Evolutionary conservation across 371 early-diverging fungal species (phyloP), one percentile per base, ranked within the genome.

Genomic region (Circinella minor): DNA sequence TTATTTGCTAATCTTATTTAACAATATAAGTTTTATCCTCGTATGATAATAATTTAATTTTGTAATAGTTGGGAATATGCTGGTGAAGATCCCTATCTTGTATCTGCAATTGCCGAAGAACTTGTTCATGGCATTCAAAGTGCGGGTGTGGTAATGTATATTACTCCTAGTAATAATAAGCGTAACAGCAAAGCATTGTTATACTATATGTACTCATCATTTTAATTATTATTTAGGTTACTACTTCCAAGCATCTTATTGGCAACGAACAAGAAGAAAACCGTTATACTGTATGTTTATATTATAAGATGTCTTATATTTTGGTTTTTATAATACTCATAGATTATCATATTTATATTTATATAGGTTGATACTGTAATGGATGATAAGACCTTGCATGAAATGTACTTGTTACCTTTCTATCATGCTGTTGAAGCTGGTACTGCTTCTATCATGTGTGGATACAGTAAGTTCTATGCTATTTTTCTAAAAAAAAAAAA

Each of bases 391-490:
- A 81, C 88, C 36, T 60, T 86, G 38, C 85, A 81, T 66, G 89
- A 89, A 67, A 55, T 86, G 36, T 89, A 89, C 63, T 57, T 86
- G 13, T 72, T 71, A 51, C 86, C 89, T 9, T 89, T 87, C 72
- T 64, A 67, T 6, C 76, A 70, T 8, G 66, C 73, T 14, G 68
- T 87, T 4, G 77, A 84, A 51, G 86, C 83, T 47, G 87, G 85
- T 14, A 79, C 77, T 20, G 80, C 68, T 34, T 63, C 81, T 8
- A 61, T 86, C 65, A 86, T 86, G 87, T 84, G 86, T 61, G 48
- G 77, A 11, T 86, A 86, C 71, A 87, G 65, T 65, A 65, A 65
- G 65, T 51, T 85, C 3, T 8, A 14, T 8, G 0, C 1, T 20
- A n/a, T 55, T 17, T 10, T 17, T 11, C 1, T 1, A 20, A 7